These are phyloP conservation scores for Fusarium mundagurra DNA, from an alignment of 2,329 filamentous ascomycete genomes.

Conservation along the genomic window DNA sequence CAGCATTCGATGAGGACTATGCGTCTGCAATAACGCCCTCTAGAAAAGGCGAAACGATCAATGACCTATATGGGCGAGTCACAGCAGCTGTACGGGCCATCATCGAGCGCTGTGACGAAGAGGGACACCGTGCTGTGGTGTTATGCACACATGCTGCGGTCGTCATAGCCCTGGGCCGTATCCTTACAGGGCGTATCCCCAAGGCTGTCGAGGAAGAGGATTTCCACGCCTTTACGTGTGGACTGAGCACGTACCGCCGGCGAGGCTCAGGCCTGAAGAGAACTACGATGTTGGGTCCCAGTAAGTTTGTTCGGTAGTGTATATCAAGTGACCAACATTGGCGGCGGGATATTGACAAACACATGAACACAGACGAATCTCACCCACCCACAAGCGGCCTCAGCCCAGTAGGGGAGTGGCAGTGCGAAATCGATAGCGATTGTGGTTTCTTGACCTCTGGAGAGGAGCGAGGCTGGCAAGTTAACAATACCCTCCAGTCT, in stretches of 20 bases:
- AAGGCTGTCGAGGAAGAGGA: slow-evolving; percentile 77
- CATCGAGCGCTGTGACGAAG: slow-evolving; percentile 76
- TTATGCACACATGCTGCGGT: slow-evolving; percentile 91
- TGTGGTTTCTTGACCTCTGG: slow-evolving; percentile 83
- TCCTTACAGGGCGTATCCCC: slow-evolving; percentile 82
- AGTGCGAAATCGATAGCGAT: slow-evolving; percentile 82
- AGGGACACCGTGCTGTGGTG: slow-evolving; percentile 75
- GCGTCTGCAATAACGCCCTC: slow-evolving; percentile 73
- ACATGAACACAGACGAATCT: slow-evolving; percentile 19
- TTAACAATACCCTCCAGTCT: slow-evolving; percentile 34
- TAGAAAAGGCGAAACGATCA: slow-evolving; percentile 78
- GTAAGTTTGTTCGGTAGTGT: slow-evolving; percentile 27
- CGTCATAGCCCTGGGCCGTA: slow-evolving; percentile 86
- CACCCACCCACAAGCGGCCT: slow-evolving; percentile 11
- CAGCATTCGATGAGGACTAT: slow-evolving; percentile 67
- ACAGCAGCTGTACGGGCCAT: slow-evolving; percentile 75
- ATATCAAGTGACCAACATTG: slow-evolving; percentile 8
- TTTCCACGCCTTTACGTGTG: slow-evolving; percentile 86
- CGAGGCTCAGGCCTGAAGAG: slow-evolving; percentile 20
- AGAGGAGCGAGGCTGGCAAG: slow-evolving; percentile 88
- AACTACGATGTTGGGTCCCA: slow-evolving; percentile 1
- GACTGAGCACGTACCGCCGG: slow-evolving; percentile 72
- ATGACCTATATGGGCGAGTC: slow-evolving; percentile 81
- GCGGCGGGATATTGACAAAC: slow-evolving; percentile 20
- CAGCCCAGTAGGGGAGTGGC: slow-evolving; percentile 74